A percentile compares a stretch with the other conserved stretches of the same genome.
Conservation (phyloP, 176 grass and related monocot species). For the Paspalum notatum region DNA sequence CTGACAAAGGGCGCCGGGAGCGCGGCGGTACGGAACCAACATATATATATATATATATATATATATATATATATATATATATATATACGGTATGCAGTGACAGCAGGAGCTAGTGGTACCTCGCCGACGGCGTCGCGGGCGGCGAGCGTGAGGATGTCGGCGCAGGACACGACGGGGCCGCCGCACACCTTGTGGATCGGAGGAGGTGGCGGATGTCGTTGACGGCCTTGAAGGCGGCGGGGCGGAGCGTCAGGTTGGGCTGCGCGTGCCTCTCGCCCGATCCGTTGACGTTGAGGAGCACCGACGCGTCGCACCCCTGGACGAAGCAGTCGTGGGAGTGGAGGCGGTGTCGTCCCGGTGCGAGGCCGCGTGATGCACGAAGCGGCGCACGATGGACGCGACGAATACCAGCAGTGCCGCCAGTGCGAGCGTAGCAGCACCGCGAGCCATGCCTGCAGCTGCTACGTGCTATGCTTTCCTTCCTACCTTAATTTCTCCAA, state of each 20-base stretch:
- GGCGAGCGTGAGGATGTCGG: conserved; percentile 43
- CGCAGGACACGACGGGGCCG: conserved; percentile 59
- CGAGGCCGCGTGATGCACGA: conserved; percentile 54
- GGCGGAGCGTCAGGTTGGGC: conserved; percentile 67
- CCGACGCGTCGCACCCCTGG: conserved; percentile 79
- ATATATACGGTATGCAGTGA: too few relatives aligned
- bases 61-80: too few relatives aligned
- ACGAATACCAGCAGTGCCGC: too few relatives aligned
- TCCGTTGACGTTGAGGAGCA: conserved; percentile 58
- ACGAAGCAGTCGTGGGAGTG: conserved; percentile 94
- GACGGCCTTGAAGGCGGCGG: conserved; percentile 67
- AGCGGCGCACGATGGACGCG: conserved; percentile 42
- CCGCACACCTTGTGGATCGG: conserved; percentile 34
- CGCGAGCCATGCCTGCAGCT: too few relatives aligned
- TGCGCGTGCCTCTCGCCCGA: conserved; percentile 66
- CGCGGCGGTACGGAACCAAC: too few relatives aligned
- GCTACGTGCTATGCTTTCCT: too few relatives aligned
- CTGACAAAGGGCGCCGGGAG: too few relatives aligned
- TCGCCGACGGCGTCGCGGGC: conserved; percentile 39
- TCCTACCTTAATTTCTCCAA: too few relatives aligned
- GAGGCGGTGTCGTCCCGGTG: conserved; percentile 60
- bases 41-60: too few relatives aligned
- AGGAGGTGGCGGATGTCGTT: conserved; percentile 58
- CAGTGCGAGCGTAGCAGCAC: too few relatives aligned
- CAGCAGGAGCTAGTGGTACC: neutral